A percentile compares a stretch with the other conserved stretches of the same genome.
These are phyloP conservation scores for Cylindrotheca fusiformis DNA, from an alignment of 108 stramenopile species.

Conservation along the genomic window DNA sequence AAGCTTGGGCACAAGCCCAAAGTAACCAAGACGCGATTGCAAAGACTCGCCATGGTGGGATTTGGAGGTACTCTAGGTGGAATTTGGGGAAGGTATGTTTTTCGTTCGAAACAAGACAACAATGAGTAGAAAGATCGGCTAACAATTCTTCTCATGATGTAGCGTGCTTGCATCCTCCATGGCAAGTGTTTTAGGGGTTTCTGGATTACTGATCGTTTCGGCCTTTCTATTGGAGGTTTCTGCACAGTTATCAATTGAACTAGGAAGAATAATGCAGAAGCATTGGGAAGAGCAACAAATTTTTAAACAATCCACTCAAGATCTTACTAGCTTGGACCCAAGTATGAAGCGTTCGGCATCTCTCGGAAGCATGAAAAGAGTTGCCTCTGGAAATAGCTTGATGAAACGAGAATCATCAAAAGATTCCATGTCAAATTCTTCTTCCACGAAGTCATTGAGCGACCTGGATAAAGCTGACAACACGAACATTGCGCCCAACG, in stretches of 20 bases:
- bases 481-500: not conserved
- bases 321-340: conserved; percentile 55
- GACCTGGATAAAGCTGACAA: conserved; percentile 1
- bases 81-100: conserved; percentile 71
- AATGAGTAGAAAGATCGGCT: not conserved
- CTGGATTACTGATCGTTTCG: conserved; percentile 72
- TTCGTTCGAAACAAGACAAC: not conserved
- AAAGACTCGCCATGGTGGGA: conserved; percentile 74
- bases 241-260: conserved; percentile 76
- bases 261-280: conserved; percentile 84
- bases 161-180: conserved; percentile 71
- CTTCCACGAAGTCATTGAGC: conserved; percentile 9
- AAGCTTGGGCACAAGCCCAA: not conserved
- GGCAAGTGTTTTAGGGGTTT: conserved; percentile 64
- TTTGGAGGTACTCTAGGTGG: conserved; percentile 89
- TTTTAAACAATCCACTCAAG: conserved; percentile 45
- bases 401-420: conserved; percentile 30
- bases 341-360: conserved; percentile 70
- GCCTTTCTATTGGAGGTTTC: conserved; percentile 71
- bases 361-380: conserved; percentile 79
- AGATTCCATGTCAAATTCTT: conserved; percentile 20
- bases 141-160: not conserved
- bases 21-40: conserved; percentile 48
- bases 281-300: conserved; percentile 85
- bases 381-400: conserved; percentile 70